Percentiles rank a stretch among this genome's conserved stretches.
phyloP scores from a whole-genome alignment of 176 grass and related monocot genomes.

The Saccharum spontaneum region DNA sequence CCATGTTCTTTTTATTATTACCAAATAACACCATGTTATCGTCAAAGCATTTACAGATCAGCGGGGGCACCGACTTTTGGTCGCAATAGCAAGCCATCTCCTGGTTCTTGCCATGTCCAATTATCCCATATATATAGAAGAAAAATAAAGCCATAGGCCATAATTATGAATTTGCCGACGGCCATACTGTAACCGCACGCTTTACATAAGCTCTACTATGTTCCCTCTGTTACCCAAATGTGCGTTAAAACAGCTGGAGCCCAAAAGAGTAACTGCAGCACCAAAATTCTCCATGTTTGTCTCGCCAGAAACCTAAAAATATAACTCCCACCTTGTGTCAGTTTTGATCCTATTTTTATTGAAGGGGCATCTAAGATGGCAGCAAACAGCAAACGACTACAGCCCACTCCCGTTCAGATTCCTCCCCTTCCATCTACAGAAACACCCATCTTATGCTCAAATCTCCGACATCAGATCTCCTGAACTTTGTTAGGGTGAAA shows the following conservation, averaged over 20 bases:
- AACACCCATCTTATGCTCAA: conserved; percentile 6
- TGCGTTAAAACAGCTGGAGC: conserved; percentile 19
- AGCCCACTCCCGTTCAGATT: not conserved
- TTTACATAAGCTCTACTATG: not conserved
- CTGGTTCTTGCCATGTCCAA: not conserved
- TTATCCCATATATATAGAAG: not conserved
- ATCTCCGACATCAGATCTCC: conserved; percentile 1
- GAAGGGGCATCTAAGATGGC: conserved; percentile 24
- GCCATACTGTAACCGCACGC: not conserved
- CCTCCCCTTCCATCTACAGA: conserved; percentile 2
- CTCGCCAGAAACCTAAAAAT: not conserved
- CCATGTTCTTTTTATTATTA: not conserved
- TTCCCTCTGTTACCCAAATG: conserved; percentile 29
- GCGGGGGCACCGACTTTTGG: not conserved
- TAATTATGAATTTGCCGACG: not conserved
- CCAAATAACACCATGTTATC: not conserved
- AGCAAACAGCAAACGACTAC: conserved; percentile 25
- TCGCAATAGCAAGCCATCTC: not conserved
- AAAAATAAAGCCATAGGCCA: not conserved
- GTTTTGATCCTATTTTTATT: conserved; percentile 40
- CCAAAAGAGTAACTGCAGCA: conserved; percentile 4
- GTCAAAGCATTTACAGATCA: not conserved
- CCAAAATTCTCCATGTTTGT: not conserved
- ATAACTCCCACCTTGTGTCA: conserved; percentile 22
- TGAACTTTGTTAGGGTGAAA: not conserved